Evolutionary conservation across 495 filamentous ascomycete genomes (phyloP).

Genomic region (Trypethelium eluteriae): DNA sequence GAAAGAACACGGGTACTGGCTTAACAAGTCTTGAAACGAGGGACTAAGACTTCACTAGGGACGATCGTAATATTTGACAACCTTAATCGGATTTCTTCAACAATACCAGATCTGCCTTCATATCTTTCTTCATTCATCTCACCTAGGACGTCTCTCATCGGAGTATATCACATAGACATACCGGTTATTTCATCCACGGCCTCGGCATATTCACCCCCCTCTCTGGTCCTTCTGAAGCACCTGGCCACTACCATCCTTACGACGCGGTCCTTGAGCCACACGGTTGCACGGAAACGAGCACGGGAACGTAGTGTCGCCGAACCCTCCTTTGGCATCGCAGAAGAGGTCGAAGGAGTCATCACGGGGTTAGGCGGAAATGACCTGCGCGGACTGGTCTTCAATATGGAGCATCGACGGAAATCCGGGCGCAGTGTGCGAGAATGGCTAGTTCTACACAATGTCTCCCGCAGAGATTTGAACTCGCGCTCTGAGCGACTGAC

Average conservation of each 20-base stretch:
- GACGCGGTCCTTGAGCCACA: conserved; percentile 58
- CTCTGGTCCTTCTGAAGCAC: conserved; percentile 54
- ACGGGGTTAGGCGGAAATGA: conserved; percentile 50
- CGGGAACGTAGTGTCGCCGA: conserved; percentile 59
- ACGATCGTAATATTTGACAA: conserved; percentile 56
- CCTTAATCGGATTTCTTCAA: conserved; percentile 46
- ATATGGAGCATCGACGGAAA: conserved; percentile 76
- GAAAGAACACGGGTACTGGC: background rate
- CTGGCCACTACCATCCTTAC: conserved; percentile 61
- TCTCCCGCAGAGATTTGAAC: conserved; percentile 24
- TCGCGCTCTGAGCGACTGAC: conserved; percentile 31
- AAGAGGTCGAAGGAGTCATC: conserved; percentile 67
- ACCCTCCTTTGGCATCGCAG: conserved; percentile 68
- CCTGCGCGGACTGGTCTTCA: conserved; percentile 58
- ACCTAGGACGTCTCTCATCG: conserved; percentile 49
- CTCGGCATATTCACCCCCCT: conserved; percentile 56
- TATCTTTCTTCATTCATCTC: conserved; percentile 47
- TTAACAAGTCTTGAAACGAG: background rate
- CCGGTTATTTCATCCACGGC: conserved; percentile 28
- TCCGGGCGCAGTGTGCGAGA: conserved; percentile 71
- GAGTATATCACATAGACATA: conserved; percentile 62
- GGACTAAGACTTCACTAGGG: conserved; percentile 12
- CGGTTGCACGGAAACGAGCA: conserved; percentile 58
- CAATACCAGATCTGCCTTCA: conserved; percentile 40
- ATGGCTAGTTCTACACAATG: conserved; percentile 56